Percentiles rank a stretch among this genome's conserved stretches.
These are phyloP conservation scores for Pyrus hybrid DNA, from an alignment of 331 rosid genomes.

Conservation along the genomic window DNA sequence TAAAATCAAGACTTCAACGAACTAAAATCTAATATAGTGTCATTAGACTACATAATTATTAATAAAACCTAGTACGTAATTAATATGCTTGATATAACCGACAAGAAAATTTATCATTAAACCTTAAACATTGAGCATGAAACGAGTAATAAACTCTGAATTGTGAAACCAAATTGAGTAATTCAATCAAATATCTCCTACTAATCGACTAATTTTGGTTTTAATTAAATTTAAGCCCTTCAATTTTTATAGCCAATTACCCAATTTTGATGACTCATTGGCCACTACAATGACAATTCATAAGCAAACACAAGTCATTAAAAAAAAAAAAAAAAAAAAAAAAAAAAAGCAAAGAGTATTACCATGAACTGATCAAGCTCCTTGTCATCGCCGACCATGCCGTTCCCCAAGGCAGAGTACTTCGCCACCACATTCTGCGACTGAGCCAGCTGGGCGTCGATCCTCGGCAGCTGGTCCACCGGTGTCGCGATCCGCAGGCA, in stretches of 20 bases:
- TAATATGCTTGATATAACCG: too few relatives aligned
- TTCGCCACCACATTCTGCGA: slow-evolving; percentile 92
- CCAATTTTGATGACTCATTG: background rate
- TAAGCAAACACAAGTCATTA: background rate
- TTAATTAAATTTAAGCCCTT: background rate
- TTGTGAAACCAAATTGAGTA: too few relatives aligned
- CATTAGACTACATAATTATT: too few relatives aligned
- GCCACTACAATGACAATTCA: background rate
- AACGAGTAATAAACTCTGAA: too few relatives aligned
- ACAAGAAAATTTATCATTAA: too few relatives aligned
- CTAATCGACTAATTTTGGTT: background rate
- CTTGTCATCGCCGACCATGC: slow-evolving; percentile 63
- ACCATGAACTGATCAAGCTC: slow-evolving; percentile 97
- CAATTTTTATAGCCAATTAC: background rate
- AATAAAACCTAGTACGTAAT: too few relatives aligned
- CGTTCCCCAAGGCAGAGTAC: slow-evolving; percentile 68
- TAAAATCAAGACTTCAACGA: too few relatives aligned
- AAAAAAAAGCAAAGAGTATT: slow-evolving; percentile 5
- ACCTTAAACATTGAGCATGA: too few relatives aligned
- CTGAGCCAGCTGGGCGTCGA: slow-evolving; percentile 90
- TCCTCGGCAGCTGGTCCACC: slow-evolving; percentile 94
- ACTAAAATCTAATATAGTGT: too few relatives aligned
- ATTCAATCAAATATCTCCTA: background rate
- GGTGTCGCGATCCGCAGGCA: slow-evolving; percentile 96
- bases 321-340: background rate